These are phyloP conservation scores for Elasticomyces elasticus DNA, from an alignment of 495 filamentous ascomycete species.

Conservation along the genomic window DNA sequence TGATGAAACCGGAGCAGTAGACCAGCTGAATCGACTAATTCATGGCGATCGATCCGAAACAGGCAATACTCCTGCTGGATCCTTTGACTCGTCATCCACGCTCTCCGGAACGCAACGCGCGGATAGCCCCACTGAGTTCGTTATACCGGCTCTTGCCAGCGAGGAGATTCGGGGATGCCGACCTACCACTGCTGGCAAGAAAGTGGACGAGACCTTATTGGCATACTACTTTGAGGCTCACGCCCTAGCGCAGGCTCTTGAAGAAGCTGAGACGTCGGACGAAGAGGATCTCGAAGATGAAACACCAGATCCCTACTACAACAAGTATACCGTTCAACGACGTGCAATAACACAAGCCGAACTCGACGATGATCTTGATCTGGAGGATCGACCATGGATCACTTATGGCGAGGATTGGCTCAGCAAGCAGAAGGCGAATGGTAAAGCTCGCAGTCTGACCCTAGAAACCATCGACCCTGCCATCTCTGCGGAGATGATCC, in stretches of 20 bases:
- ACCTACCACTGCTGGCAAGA: slow-evolving; percentile 7
- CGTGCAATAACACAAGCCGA: slow-evolving; percentile 7
- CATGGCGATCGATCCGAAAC: neutral
- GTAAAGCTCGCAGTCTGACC: neutral
- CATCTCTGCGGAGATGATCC: neutral
- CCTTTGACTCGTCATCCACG: neutral
- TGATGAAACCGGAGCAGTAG: neutral
- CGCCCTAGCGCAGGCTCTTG: neutral
- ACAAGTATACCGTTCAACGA: slow-evolving; percentile 8
- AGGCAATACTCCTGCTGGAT: neutral
- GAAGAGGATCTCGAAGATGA: slow-evolving; percentile 1
- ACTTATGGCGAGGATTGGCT: neutral
- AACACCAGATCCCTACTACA: slow-evolving; percentile 3
- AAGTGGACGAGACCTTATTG: neutral
- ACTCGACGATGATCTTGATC: neutral
- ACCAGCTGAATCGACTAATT: neutral
- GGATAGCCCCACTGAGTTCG: neutral
- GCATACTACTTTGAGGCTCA: neutral
- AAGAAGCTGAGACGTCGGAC: neutral
- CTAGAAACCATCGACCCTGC: neutral
- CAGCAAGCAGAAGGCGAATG: neutral
- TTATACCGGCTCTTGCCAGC: neutral
- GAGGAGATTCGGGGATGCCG: neutral
- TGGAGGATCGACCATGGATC: slow-evolving; percentile 3
- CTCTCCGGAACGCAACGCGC: neutral